phyloP scores from a whole-genome alignment of 768 basidiomycete species.

The Tylopilus plumbeoviolaceoides region DNA sequence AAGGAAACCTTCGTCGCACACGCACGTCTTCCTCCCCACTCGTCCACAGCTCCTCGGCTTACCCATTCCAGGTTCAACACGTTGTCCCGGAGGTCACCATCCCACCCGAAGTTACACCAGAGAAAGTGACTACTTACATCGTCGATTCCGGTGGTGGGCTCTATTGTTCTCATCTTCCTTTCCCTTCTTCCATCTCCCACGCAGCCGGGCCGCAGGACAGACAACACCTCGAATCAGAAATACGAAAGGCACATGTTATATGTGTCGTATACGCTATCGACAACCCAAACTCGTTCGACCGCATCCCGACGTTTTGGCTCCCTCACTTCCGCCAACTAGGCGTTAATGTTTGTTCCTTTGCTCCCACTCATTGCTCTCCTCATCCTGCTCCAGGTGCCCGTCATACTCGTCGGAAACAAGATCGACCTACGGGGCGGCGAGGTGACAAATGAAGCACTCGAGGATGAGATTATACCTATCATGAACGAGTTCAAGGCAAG shows the following conservation, averaged over 20 bases:
- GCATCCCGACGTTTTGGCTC: conserved; percentile 97
- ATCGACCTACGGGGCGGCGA: conserved; percentile 92
- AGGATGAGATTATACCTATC: conserved; percentile 92
- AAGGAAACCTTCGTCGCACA: conserved; percentile 92
- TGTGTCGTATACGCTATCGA: conserved; percentile 97
- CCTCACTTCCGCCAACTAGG: conserved; percentile 93
- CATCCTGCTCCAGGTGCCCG: conserved; percentile 65
- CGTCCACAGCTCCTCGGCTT: conserved; percentile 1
- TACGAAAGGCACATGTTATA: conserved; percentile 96
- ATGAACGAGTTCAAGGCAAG: conserved; percentile 98
- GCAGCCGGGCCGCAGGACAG: conserved; percentile 84
- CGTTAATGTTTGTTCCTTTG: conserved; percentile 69
- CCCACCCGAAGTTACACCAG: conserved; percentile 94
- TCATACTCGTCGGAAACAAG: conserved; percentile 97
- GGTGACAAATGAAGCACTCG: conserved; percentile 90
- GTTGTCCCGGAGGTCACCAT: conserved; percentile 97
- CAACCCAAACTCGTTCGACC: conserved; percentile 93
- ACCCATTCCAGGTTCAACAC: conserved; percentile 72
- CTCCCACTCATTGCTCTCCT: conserved; percentile 1
- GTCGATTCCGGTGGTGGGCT: conserved; percentile 91
- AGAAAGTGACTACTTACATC: conserved; percentile 97
- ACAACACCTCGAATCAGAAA: conserved; percentile 87
- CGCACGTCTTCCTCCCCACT: conserved; percentile 40
- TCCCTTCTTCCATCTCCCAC: conserved; percentile 8
- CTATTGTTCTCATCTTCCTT: not conserved